These are phyloP conservation scores for Aspergillus sclerotiicarbonarius DNA, from an alignment of 495 filamentous ascomycete species.

Conservation along the genomic window DNA sequence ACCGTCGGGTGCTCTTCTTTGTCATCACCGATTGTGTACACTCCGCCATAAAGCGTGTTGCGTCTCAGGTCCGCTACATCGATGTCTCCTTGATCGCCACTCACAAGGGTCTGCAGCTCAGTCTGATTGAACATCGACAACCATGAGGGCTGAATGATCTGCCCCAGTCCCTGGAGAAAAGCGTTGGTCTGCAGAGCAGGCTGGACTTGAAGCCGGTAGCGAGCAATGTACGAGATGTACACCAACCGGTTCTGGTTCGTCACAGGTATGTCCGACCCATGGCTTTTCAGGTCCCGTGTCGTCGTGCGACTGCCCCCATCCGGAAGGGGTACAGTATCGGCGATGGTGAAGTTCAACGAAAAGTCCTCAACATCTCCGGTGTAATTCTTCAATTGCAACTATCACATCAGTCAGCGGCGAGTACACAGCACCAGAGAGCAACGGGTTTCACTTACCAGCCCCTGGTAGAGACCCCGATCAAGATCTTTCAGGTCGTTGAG, in stretches of 20 bases:
- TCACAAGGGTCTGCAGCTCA: slow-evolving; percentile 88
- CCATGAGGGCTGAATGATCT: slow-evolving; percentile 90
- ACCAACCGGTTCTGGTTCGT: slow-evolving; percentile 87
- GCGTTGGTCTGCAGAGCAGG: slow-evolving; percentile 75
- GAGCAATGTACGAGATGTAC: slow-evolving; percentile 91
- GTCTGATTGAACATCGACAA: slow-evolving; percentile 97
- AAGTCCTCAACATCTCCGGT: slow-evolving; percentile 76
- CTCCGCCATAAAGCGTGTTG: slow-evolving; percentile 83
- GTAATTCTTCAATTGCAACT: slow-evolving; percentile 85
- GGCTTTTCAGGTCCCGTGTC: slow-evolving; percentile 70
- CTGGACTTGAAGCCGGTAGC: slow-evolving; percentile 79
- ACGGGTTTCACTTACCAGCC: slow-evolving; percentile 54
- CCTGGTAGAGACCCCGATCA: slow-evolving; percentile 91
- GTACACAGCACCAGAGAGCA: neutral
- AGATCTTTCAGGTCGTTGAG: slow-evolving; percentile 92
- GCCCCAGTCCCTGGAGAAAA: slow-evolving; percentile 79
- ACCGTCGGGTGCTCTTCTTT: slow-evolving; percentile 80
- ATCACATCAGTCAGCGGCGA: slow-evolving; percentile 3
- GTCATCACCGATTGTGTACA: slow-evolving; percentile 86
- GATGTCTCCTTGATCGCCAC: slow-evolving; percentile 80
- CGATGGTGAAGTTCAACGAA: slow-evolving; percentile 84
- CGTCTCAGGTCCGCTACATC: slow-evolving; percentile 83
- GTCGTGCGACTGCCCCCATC: slow-evolving; percentile 45
- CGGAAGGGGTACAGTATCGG: slow-evolving; percentile 65
- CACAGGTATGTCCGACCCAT: slow-evolving; percentile 74